Evolutionary conservation across 2,329 filamentous ascomycete genomes (phyloP), one percentile per base, ranked within the genome.

Genomic region (Epichloe amarillans): DNA sequence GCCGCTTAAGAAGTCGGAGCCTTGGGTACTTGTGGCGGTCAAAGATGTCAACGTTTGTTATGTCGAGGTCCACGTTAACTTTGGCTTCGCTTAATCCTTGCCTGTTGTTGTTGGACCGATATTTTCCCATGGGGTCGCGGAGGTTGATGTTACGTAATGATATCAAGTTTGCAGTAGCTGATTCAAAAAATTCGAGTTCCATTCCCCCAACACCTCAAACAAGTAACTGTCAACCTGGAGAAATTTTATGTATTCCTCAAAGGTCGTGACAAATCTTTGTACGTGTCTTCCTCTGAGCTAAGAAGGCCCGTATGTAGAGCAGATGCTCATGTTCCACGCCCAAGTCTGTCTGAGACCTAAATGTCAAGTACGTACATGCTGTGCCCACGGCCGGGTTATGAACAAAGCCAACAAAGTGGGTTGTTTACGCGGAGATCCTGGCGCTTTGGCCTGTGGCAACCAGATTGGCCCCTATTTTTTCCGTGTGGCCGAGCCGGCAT

Each of bases 101-200:
- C 30, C 19, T 15, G 33, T 37, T 14, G 11, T 17, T 37, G 14
- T 37, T 43, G 46, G 38, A 10, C 38, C 41, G 37, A 15, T 21
- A 40, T 43, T 30, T 37, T 30, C 7, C 14, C 8, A n/a, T 49
- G 44, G 41, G 19, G 36, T 40, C 35, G n/a, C 17, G 8, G 7
- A 11, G 36, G 17, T 23, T 3, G 36, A 19, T 33, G 41, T 45
- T 50, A 15, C 35, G 17, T 45, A 43, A 45, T 33, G 48, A 38
- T 44, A 45, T 38, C 48, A 46, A 26, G 42, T 50, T 14, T 46
- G 35, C 36, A 40, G 40, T 36, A 46, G 48, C n/a, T 46, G n/a
- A 19, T 39, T 46, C n/a, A 4, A 19, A 4, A 19, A 45, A 40
- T 30, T 15, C 10, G n/a, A 19, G 1, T 46, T 26, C 1, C n/a